Conservation (phyloP, 208 protist genomes). For the Trypanosoma cruzi region DNA sequence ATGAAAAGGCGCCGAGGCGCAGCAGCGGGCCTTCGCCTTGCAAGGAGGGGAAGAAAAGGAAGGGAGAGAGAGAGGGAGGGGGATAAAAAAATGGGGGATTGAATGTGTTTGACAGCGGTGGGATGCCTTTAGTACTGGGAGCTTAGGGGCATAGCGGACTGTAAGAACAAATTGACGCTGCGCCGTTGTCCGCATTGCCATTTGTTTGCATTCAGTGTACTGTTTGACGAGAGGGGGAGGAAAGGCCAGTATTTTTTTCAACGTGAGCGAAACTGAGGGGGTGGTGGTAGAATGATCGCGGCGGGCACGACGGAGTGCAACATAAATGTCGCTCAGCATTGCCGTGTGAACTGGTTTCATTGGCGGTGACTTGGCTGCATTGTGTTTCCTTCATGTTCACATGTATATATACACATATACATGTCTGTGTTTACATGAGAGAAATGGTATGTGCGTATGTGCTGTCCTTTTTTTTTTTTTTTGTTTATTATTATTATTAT, state of each 20-base stretch:
- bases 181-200: background rate
- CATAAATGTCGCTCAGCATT: background rate
- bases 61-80: background rate
- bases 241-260: background rate
- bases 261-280: background rate
- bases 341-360: background rate
- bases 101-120: no score
- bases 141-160: no score
- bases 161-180: background rate
- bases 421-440: background rate
- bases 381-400: background rate
- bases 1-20: background rate
- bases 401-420: no score
- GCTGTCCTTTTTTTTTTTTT: slow-evolving; percentile 3
- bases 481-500: background rate
- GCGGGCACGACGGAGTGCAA: background rate
- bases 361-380: background rate
- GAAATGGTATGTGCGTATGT: background rate
- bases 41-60: background rate
- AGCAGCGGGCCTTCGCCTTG: background rate
- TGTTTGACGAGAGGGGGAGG: background rate
- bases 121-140: no score
- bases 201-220: background rate
- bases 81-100: background rate
- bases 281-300: background rate